Evolutionary conservation across 2,329 filamentous ascomycete species (phyloP), one percentile per base, ranked within the genome.

Genomic region (Epichloe brachyelytri): DNA sequence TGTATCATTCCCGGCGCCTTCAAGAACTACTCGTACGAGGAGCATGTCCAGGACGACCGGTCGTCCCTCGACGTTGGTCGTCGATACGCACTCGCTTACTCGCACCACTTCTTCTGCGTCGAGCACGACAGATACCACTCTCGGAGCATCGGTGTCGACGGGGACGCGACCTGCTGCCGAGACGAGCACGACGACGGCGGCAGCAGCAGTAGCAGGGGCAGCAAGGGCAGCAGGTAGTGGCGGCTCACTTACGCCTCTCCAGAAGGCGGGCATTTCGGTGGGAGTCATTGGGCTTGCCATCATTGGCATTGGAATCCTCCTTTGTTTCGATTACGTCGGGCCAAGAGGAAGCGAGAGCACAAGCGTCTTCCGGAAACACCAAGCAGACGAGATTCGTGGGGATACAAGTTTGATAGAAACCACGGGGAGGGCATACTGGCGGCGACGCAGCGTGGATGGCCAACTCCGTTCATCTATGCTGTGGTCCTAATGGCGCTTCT

Each of bases 201-300:
- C 45, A 15, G 56, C 52, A 4, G 20, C 45, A 36, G 40, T 43
- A 30, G 49, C 50, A n/a, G 55, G 22, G 50, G 49, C 50, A 15
- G 56, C 49, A 5, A 55, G 56, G 12, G 56, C 53, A 19, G 53
- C 54, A n/a, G 49, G 51, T 14, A 26, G 44, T 19, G 44, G 45
- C 6, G 22, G 51, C 50, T 33, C 62, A 70, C 14, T 58, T 4
- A 66, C 55, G 33, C 68, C 66, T 6, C 65, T 65, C 4, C 76
- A 81, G 54, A 71, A 83, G 45, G 73, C 72, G 17, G 82, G 80
- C 6, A 80, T 85, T 53, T 68, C 74, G 1, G 68, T 80, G 4
- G 82, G 78, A 5, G 68, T 73, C 11, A 70, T 72, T 4, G 75
- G 73, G 4, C 73, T 72, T 1, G 65, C 74, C 3, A 62, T 71